phyloP scores from a whole-genome alignment of 2,329 filamentous ascomycete species.

The Beauveria sp. region DNA sequence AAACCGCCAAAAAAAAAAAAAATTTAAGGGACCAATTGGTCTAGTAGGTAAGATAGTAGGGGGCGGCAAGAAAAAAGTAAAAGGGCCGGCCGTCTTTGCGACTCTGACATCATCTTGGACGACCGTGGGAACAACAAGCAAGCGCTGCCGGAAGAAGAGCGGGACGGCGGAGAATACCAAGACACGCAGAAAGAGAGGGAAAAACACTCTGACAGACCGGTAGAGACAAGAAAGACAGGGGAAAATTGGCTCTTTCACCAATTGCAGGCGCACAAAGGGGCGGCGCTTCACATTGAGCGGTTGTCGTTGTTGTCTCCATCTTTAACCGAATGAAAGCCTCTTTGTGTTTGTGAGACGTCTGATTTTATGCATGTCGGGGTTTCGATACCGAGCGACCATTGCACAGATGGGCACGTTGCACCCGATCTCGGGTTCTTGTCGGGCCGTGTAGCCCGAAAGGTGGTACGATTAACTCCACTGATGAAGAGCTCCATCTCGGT shows the following conservation, averaged over 20 bases:
- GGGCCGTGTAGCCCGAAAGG: not conserved
- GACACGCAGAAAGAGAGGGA: not conserved
- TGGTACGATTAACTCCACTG: not conserved
- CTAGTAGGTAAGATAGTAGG: not conserved
- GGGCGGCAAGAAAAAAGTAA: not conserved
- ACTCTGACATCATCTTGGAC: not conserved
- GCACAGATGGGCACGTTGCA: not conserved
- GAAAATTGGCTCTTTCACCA: not conserved
- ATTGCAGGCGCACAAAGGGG: not conserved
- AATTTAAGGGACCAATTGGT: not conserved
- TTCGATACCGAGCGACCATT: not conserved
- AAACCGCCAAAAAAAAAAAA: not conserved
- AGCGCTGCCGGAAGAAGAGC: not conserved
- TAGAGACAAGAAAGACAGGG: not conserved
- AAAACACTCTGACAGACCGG: not conserved
- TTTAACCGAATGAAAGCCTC: not conserved
- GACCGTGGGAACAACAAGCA: not conserved
- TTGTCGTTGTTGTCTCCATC: not conserved
- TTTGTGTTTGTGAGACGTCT: not conserved
- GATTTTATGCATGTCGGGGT: not conserved
- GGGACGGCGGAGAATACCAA: not conserved
- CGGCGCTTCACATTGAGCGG: not conserved
- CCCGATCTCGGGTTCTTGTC: not conserved
- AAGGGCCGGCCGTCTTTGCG: not conserved
- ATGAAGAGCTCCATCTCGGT: not conserved